Evolutionary conservation across 2,329 filamentous ascomycete species (phyloP).

Genomic region (Allantophomopsis cytisporea): DNA sequence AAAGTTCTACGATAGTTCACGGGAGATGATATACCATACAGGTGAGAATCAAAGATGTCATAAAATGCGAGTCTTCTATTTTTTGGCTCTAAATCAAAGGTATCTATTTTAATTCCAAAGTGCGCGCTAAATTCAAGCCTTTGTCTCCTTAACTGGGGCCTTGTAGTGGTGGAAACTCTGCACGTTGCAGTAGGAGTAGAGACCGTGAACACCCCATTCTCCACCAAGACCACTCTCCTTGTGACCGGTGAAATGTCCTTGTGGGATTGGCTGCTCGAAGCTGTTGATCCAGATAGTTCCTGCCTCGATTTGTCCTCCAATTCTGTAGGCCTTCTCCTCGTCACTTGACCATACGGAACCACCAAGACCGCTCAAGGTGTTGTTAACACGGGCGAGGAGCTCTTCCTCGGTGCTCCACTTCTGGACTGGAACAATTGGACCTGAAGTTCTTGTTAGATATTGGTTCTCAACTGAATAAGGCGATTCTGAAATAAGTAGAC

Average conservation of each 20-base stretch:
- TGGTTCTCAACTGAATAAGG: no score
- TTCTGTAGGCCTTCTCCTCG: conserved; percentile 28
- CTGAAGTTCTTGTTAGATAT: conserved; percentile 19
- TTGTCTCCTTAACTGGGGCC: background rate
- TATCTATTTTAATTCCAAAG: no score
- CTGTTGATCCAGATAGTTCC: conserved; percentile 42
- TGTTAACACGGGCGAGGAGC: conserved; percentile 31
- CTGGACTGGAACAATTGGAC: conserved; percentile 30
- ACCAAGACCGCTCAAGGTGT: conserved; percentile 33
- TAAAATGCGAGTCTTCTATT: no score
- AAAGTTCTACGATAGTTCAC: no score
- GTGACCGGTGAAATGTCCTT: conserved; percentile 18
- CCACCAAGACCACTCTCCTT: conserved; percentile 15
- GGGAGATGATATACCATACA: no score
- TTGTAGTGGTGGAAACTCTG: conserved; percentile 2
- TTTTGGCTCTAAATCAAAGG: no score
- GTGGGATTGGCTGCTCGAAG: conserved; percentile 29
- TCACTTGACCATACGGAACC: conserved; percentile 38
- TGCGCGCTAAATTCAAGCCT: no score
- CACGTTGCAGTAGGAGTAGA: conserved; percentile 11
- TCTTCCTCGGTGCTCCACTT: conserved; percentile 30
- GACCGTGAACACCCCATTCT: conserved; percentile 11
- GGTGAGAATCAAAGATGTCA: no score
- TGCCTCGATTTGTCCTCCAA: conserved; percentile 33
- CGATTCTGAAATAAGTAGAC: conserved; percentile 9